These are phyloP conservation scores for Salix suchowensis DNA, from an alignment of 345 rosid genomes.

Conservation along the genomic window DNA sequence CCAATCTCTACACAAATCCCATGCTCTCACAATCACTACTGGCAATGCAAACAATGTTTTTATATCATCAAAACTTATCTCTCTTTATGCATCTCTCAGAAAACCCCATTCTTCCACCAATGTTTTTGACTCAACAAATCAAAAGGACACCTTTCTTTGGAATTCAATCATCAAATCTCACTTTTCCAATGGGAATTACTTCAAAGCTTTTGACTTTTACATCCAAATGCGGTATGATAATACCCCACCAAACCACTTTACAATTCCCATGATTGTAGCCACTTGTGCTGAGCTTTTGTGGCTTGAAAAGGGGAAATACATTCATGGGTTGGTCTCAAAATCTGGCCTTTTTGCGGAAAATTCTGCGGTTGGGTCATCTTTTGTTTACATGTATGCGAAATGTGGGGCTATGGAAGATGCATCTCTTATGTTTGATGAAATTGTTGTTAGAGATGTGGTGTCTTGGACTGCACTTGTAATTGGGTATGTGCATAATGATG, in stretches of 20 bases:
- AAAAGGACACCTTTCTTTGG: slow-evolving; percentile 60
- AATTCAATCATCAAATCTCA: slow-evolving; percentile 63
- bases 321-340: slow-evolving; percentile 51
- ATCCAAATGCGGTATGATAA: slow-evolving; percentile 38
- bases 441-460: slow-evolving; percentile 53
- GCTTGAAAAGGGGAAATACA: slow-evolving; percentile 32
- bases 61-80: slow-evolving; percentile 56
- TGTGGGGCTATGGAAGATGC: slow-evolving; percentile 45
- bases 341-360: slow-evolving; percentile 36
- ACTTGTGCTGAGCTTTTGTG: slow-evolving; percentile 53
- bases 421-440: slow-evolving; percentile 50
- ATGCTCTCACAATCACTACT: slow-evolving; percentile 42
- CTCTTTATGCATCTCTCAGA: slow-evolving; percentile 41
- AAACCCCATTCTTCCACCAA: slow-evolving; percentile 29
- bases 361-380: slow-evolving; percentile 54
- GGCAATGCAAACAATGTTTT: slow-evolving; percentile 51
- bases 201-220: slow-evolving; percentile 37
- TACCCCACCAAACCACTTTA: slow-evolving; percentile 41
- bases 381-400: slow-evolving; percentile 50
- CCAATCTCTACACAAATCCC: slow-evolving; percentile 39
- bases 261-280: slow-evolving; percentile 59
- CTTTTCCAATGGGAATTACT: slow-evolving; percentile 49
- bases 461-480: slow-evolving; percentile 63
- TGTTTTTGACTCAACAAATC: slow-evolving; percentile 35
- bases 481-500: slow-evolving; percentile 58